These are phyloP conservation scores for Phytophthora multivora DNA, from an alignment of 352 stramenopile genomes.

Conservation along the genomic window DNA sequence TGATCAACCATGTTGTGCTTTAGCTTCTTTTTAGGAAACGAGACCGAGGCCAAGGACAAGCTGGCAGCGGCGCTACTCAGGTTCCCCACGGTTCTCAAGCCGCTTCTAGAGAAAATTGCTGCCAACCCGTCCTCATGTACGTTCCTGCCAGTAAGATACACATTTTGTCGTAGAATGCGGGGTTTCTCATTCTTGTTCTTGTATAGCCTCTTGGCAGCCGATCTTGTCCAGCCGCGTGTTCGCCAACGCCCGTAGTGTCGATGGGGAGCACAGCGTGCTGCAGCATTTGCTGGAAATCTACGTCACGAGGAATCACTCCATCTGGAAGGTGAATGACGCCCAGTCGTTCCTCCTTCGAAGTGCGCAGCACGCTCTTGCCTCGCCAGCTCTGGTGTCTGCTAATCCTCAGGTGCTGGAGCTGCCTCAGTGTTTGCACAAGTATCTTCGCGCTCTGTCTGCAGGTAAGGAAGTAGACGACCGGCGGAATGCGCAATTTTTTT, in stretches of 20 bases:
- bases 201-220: slow-evolving; percentile 66
- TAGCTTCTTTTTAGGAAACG: slow-evolving; percentile 73
- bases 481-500: not conserved
- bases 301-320: slow-evolving; percentile 70
- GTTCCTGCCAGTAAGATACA: not conserved
- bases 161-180: not conserved
- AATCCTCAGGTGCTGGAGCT: slow-evolving; percentile 68
- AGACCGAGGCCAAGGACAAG: slow-evolving; percentile 59
- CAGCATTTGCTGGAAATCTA: slow-evolving; percentile 86
- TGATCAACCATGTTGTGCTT: slow-evolving; percentile 12
- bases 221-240: slow-evolving; percentile 80
- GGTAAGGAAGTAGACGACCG: slow-evolving; percentile 47
- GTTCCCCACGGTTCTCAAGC: slow-evolving; percentile 75
- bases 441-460: slow-evolving; percentile 62
- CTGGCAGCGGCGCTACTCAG: slow-evolving; percentile 63
- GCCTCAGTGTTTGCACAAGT: slow-evolving; percentile 67
- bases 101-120: slow-evolving; percentile 77
- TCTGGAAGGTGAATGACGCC: slow-evolving; percentile 87
- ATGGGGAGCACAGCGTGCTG: slow-evolving; percentile 57
- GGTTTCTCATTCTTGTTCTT: not conserved
- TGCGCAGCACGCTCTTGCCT: slow-evolving; percentile 69
- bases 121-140: slow-evolving; percentile 69
- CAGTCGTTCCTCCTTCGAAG: slow-evolving; percentile 70
- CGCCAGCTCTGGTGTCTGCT: slow-evolving; percentile 46
- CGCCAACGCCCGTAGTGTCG: slow-evolving; percentile 67